These are phyloP conservation scores for Zea luxurians DNA, from an alignment of 176 grass and related monocot genomes.

Conservation along the genomic window DNA sequence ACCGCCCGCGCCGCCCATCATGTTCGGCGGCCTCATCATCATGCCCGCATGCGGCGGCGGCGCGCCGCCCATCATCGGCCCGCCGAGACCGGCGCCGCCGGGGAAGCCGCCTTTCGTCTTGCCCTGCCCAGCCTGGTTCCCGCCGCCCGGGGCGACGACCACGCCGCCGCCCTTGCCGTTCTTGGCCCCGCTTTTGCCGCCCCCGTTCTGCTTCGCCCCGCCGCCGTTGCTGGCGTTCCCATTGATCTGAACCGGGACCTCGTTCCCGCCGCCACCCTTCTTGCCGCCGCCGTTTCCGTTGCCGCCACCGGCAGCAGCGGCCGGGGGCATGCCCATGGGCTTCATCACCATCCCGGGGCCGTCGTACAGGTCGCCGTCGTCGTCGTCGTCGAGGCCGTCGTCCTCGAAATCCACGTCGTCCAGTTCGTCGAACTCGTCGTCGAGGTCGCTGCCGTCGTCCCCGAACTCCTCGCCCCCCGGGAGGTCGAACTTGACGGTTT, in stretches of 20 bases:
- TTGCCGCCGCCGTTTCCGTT: too few species aligned
- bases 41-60: constrained; percentile 30
- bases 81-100: not conserved
- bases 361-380: constrained; percentile 20
- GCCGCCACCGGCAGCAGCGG: not conserved
- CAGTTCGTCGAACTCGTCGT: constrained; percentile 53
- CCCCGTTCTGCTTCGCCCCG: too few species aligned
- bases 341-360: constrained; percentile 58
- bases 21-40: constrained; percentile 40
- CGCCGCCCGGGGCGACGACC: not conserved
- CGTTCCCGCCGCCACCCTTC: too few species aligned
- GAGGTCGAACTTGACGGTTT: constrained; percentile 50
- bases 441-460: constrained; percentile 46
- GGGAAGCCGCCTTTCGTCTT: constrained; percentile 26
- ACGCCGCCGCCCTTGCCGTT: constrained; percentile 15
- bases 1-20: constrained; percentile 48
- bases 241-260: too few species aligned
- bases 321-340: constrained; percentile 22
- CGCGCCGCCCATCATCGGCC: constrained; percentile 22
- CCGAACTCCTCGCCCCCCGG: constrained; percentile 47
- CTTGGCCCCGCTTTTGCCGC: too few species aligned
- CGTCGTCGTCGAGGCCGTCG: constrained; percentile 49
- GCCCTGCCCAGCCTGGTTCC: constrained; percentile 5
- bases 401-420: constrained; percentile 54
- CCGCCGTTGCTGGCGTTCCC: too few species aligned